Percentiles rank a stretch among this genome's conserved stretches.
Evolutionary conservation across 2,329 filamentous ascomycete genomes (phyloP).

Genomic region (Ascosphaera apis): DNA sequence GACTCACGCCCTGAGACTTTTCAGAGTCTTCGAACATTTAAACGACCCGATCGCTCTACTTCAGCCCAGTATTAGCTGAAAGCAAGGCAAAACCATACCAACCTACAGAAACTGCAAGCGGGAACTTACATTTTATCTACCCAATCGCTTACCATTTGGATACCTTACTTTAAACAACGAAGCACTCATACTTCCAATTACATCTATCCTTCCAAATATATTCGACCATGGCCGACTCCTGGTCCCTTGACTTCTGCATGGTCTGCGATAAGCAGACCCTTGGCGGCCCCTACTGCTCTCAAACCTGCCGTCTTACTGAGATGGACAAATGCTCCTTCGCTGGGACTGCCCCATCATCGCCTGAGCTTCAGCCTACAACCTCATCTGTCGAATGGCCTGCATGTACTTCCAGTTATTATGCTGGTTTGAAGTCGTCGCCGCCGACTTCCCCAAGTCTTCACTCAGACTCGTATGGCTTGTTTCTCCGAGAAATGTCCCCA

Average conservation of each 20-base stretch:
- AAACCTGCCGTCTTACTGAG: conserved; percentile 71
- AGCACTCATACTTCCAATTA: not conserved
- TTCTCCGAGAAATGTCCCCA: not conserved
- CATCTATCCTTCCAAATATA: too few species aligned
- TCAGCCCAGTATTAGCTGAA: not conserved
- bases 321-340: conserved; percentile 44
- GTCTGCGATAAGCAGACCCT: conserved; percentile 78
- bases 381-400: conserved; percentile 4
- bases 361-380: conserved; percentile 2
- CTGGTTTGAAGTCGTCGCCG: conserved; percentile 7
- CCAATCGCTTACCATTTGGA: not conserved
- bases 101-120: too few species aligned
- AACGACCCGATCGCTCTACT: not conserved
- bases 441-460: conserved; percentile 20
- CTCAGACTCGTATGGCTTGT: conserved; percentile 8
- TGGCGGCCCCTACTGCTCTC: conserved; percentile 70
- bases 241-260: conserved; percentile 84
- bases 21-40: too few species aligned
- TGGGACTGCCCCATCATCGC: conserved; percentile 16
- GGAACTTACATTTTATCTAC: too few species aligned
- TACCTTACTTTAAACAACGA: too few species aligned
- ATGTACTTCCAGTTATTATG: conserved; percentile 5
- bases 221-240: conserved; percentile 22
- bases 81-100: too few species aligned
- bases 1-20: too few species aligned